Conservation (phyloP, 257 asterid genomes). For the Apocynum venetum region DNA sequence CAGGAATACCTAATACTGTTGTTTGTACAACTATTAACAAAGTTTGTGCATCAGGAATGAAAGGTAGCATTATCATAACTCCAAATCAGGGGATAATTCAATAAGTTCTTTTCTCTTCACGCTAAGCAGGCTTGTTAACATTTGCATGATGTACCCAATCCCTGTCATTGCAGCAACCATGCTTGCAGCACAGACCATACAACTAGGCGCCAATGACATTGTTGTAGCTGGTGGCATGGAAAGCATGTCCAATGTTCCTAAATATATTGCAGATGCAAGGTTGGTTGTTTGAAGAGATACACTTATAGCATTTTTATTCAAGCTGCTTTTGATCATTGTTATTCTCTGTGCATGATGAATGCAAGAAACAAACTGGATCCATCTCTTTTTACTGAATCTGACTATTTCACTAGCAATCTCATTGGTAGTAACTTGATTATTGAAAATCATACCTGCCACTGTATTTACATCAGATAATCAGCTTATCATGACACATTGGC, state of each 20-base stretch:
- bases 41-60: slow-evolving; percentile 99
- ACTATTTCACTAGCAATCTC: neutral
- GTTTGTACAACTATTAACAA: slow-evolving; percentile 89
- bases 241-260: slow-evolving; percentile 96
- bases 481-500: slow-evolving; percentile 7
- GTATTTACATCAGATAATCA: neutral
- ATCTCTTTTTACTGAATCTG: neutral
- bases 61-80: slow-evolving; percentile 48
- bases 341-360: neutral
- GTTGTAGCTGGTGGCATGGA: slow-evolving; percentile 99
- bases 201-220: slow-evolving; percentile 86
- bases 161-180: slow-evolving; percentile 63
- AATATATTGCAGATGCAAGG: slow-evolving; percentile 95
- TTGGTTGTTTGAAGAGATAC: slow-evolving; percentile 26
- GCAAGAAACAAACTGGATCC: neutral
- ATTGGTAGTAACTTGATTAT: neutral
- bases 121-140: neutral
- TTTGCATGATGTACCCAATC: neutral
- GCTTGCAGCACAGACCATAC: slow-evolving; percentile 92
- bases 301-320: neutral
- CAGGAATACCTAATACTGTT: slow-evolving; percentile 85
- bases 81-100: neutral
- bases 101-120: neutral
- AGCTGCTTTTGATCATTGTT: neutral
- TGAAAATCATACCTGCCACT: neutral